A percentile compares a stretch with the other conserved stretches of the same genome.
Evolutionary conservation across 768 basidiomycete genomes (phyloP).

Genomic region (Termitomyces sp.): DNA sequence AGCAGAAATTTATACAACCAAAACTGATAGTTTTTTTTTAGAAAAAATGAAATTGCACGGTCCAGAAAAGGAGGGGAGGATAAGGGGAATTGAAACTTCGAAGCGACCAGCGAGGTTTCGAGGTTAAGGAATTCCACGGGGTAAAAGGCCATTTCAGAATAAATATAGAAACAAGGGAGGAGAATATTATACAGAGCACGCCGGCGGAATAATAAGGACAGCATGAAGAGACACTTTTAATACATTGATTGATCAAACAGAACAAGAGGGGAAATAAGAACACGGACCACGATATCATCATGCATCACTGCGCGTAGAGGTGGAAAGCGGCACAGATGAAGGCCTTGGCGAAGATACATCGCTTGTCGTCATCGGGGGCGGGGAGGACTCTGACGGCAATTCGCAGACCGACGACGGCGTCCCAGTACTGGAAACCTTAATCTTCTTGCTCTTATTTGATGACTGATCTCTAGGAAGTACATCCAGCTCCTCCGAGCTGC

Average conservation of each 20-base stretch:
- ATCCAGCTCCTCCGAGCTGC: constrained; percentile 47
- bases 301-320: not conserved
- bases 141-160: not conserved
- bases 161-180: no score
- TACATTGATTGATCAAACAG: not conserved
- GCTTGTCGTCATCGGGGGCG: not conserved
- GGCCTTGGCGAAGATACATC: not conserved
- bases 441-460: constrained; percentile 7
- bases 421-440: not conserved
- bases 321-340: constrained; percentile 2
- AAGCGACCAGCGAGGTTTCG: not conserved
- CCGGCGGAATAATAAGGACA: not conserved
- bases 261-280: not conserved
- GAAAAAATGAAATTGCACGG: not conserved
- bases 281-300: not conserved
- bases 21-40: not conserved
- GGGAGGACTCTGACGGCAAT: not conserved
- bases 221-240: not conserved
- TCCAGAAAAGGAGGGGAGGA: no score
- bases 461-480: constrained; percentile 12
- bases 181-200: not conserved
- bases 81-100: not conserved
- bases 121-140: not conserved
- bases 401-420: not conserved
- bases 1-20: not conserved